Evolutionary conservation across 1,284 basidiomycete species (phyloP), one percentile per base, ranked within the genome.

Genomic region (Pascua guehoae): DNA sequence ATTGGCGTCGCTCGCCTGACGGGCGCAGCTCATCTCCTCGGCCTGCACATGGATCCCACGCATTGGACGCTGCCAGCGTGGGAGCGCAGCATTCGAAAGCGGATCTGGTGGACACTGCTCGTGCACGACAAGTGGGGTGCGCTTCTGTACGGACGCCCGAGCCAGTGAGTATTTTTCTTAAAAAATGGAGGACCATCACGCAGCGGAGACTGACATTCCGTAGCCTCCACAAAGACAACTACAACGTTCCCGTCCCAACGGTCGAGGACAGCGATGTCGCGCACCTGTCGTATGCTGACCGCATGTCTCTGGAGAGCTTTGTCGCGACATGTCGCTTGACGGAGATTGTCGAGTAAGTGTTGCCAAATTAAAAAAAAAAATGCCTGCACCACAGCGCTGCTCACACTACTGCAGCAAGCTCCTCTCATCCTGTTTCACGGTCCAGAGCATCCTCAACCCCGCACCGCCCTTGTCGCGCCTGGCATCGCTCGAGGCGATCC

Each of bases 81-180:
- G 75, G 75, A 77, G 56, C 53, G 65, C 4, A 63, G 56, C 14
- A 43, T 74, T 4, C 63, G 75, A 14, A 72, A 64, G 41, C 58
- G 74, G 9, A 54, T 77, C 2, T 76, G 70, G 69, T 77, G 75
- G 73, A 63, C 65, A 3, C 53, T 76, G 1, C 37, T 66, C 16
- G 58, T 70, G 14, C 69, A 73, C 37, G 75, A 76, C 62, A 72
- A 73, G 61, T 69, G 66, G 67, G 47, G 66, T 3, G 60, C 68
- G 0, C 58, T 69, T 0, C 43, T 72, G 4, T 66, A 66, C 45
- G 73, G 73, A 0, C 56, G 73, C 4, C 73, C 73, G 1, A 66
- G 66, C 53, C 65, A 67, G 68, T 67, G 41, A 52, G 68, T 55
- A 14, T 2, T n/a, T n/a, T n/a, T n/a, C n/a, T n/a, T 5, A 12